phyloP scores from a whole-genome alignment of 306 rosid genomes.

The Cyclanthera cordifolia region DNA sequence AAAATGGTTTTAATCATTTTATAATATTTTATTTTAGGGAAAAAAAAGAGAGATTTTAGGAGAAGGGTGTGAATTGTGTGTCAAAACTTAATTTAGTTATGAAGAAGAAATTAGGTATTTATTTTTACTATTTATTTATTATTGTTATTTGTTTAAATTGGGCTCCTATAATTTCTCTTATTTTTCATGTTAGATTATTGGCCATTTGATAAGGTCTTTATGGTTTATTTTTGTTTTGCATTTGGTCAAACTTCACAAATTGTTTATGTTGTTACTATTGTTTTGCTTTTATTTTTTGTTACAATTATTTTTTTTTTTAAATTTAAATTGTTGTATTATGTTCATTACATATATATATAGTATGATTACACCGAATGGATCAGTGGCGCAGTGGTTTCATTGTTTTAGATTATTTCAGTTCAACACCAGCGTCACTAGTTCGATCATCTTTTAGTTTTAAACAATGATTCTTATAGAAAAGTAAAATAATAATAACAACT shows the following conservation, averaged over 20 bases:
- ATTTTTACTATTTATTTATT: not conserved
- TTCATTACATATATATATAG: no score
- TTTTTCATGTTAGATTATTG: not conserved
- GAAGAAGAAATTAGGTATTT: constrained; percentile 9
- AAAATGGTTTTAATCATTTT: no score
- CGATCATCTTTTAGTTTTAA: no score
- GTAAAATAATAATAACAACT: no score
- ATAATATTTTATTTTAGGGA: not conserved
- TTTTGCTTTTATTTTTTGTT: not conserved
- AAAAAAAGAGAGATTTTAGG: constrained; percentile 19
- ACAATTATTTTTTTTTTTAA: no score
- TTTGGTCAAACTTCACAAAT: not conserved
- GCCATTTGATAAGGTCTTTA: not conserved
- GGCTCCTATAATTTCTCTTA: constrained; percentile 15
- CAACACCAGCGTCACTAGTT: no score
- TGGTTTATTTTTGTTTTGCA: not conserved
- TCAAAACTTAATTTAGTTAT: constrained; percentile 42
- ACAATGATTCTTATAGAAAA: no score
- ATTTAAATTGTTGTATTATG: no score
- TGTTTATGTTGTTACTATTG: not conserved
- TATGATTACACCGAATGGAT: no score
- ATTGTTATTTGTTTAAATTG: constrained; percentile 9
- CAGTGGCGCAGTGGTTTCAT: no score
- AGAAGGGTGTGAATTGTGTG: constrained; percentile 78
- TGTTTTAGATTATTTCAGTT: no score